A percentile compares a stretch with the other conserved stretches of the same genome.
Conservation (phyloP, 148 eudicot species). For the Chenopodium suecicum region DNA sequence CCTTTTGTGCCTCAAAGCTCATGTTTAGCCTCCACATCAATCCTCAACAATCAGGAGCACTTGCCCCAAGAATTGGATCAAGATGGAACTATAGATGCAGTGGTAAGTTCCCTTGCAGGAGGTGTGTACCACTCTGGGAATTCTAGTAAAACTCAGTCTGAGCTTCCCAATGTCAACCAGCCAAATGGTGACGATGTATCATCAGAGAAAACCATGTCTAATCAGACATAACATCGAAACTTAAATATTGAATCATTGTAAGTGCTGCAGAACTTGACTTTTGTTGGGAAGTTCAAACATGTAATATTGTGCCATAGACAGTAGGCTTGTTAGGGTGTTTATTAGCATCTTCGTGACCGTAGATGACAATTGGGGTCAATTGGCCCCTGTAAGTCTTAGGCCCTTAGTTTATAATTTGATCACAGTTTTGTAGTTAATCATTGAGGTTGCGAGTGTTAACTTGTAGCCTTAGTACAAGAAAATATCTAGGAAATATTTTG, state of each 20-base stretch:
- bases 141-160: constrained; percentile 49
- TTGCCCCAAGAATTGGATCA: constrained; percentile 13
- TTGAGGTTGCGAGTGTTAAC: constrained; percentile 22
- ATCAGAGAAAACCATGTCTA: constrained; percentile 53
- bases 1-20: constrained; percentile 16
- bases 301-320: constrained; percentile 31
- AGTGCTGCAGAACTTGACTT: not conserved
- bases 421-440: constrained; percentile 42
- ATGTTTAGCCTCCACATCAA: constrained; percentile 3
- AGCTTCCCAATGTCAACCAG: constrained; percentile 27
- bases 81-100: constrained; percentile 24
- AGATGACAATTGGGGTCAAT: constrained; percentile 20
- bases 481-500: constrained; percentile 14
- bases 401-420: constrained; percentile 17
- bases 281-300: not conserved
- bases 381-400: constrained; percentile 20
- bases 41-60: constrained; percentile 12
- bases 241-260: not conserved
- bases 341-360: constrained; percentile 23
- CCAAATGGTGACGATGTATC: constrained; percentile 44
- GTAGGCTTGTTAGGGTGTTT: constrained; percentile 21
- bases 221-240: constrained; percentile 30
- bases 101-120: constrained; percentile 21
- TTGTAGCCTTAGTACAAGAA: constrained; percentile 29
- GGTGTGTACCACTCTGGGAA: constrained; percentile 33